Conservation (phyloP, 1,139 yeast genomes). For the Casaregolazyma lundiana region DNA sequence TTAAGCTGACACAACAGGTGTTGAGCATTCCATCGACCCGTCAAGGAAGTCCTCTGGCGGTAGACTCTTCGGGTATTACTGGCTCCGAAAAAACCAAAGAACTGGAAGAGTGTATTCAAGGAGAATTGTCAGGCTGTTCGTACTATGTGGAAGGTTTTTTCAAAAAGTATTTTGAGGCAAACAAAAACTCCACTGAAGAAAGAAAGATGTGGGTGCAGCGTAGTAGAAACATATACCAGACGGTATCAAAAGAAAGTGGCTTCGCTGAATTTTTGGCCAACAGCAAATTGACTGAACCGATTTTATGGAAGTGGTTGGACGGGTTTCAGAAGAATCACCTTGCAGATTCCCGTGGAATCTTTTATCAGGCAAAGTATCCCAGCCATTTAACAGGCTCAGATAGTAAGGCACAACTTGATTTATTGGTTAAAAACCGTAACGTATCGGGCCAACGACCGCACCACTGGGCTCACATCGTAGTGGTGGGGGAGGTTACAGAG, state of each 20-base stretch:
- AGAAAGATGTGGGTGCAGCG: neutral
- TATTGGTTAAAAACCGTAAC: neutral
- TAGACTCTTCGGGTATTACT: neutral
- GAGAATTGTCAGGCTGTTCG: neutral
- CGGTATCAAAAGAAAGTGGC: neutral
- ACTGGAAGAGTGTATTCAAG: neutral
- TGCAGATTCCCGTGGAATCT: no score
- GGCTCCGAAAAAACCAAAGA: neutral
- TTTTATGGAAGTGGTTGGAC: no score
- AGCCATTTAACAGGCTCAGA: no score
- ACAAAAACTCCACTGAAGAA: no score
- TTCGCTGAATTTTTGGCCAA: no score
- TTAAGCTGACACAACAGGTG: no score
- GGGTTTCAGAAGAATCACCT: no score
- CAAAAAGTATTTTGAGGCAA: neutral
- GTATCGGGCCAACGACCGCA: neutral
- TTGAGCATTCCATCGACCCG: slow-evolving; percentile 10
- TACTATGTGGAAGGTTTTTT: neutral
- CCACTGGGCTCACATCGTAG: neutral
- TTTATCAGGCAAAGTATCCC: neutral
- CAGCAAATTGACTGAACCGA: no score
- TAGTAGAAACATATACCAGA: neutral
- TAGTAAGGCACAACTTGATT: no score
- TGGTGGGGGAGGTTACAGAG: neutral
- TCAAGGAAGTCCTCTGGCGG: no score